Evolutionary conservation across 83 land plant species (phyloP).

Genomic region (Picea mariana): DNA sequence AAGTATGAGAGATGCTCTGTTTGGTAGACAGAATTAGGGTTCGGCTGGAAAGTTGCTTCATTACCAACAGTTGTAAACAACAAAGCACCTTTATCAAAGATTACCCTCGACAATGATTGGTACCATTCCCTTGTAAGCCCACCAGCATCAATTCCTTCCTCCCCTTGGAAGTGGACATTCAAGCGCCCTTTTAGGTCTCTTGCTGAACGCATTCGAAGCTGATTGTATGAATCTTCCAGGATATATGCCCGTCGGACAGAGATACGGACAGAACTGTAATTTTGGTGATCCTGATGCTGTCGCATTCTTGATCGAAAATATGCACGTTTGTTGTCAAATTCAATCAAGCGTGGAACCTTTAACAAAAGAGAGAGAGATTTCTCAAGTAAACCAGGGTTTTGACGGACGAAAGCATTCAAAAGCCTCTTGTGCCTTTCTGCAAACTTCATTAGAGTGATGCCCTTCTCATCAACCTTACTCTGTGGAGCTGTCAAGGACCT

Average conservation of each 20-base stretch:
- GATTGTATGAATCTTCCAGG: slow-evolving; percentile 98
- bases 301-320: slow-evolving; percentile 92
- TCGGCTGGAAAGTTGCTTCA: slow-evolving; percentile 97
- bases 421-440: slow-evolving; percentile 93
- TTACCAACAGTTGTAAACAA: slow-evolving; percentile 98
- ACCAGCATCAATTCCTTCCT: slow-evolving; percentile 99
- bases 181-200: slow-evolving; percentile 94
- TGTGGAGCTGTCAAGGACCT: slow-evolving; percentile 20
- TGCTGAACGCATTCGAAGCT: slow-evolving; percentile 88
- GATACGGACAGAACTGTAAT: slow-evolving; percentile 87
- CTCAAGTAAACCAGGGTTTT: slow-evolving; percentile 95
- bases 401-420: slow-evolving; percentile 95
- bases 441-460: slow-evolving; percentile 79
- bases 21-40: slow-evolving; percentile 97
- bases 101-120: slow-evolving; percentile 88
- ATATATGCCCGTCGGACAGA: slow-evolving; percentile 95
- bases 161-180: slow-evolving; percentile 99
- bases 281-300: slow-evolving; percentile 98
- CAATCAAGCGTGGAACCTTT: slow-evolving; percentile 92
- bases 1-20: slow-evolving; percentile 99
- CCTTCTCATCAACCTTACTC: slow-evolving; percentile 67
- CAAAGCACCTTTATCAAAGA: slow-evolving; percentile 96
- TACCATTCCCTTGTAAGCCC: slow-evolving; percentile 99
- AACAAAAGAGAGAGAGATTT: slow-evolving; percentile 93
- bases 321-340: slow-evolving; percentile 97